Percentiles rank a stretch among this genome's conserved stretches.
Evolutionary conservation across 2,329 filamentous ascomycete species (phyloP).

Genomic region (Fusarium mundagurra): DNA sequence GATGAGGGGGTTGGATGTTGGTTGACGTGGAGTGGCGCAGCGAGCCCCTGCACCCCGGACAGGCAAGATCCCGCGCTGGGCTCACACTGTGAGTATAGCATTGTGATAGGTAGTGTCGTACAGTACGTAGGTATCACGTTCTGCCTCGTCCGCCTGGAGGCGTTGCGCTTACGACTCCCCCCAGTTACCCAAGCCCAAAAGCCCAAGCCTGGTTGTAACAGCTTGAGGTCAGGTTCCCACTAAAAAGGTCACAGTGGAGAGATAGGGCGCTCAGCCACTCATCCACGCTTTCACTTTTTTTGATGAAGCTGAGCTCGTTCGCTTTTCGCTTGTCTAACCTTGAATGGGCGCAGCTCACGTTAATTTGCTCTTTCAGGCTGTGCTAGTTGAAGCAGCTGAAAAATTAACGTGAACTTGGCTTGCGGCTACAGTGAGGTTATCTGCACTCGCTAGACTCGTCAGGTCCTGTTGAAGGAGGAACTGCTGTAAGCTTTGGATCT

Average conservation of each 20-base stretch:
- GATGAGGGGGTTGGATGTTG: conserved; percentile 22
- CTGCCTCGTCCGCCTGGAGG: conserved; percentile 32
- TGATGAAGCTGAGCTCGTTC: background rate
- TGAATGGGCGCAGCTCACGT: conserved; percentile 32
- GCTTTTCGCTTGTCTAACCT: conserved; percentile 19
- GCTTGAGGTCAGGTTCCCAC: conserved; percentile 32
- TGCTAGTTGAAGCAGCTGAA: conserved; percentile 24
- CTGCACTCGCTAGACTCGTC: background rate
- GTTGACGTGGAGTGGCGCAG: conserved; percentile 38
- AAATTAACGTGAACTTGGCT: background rate
- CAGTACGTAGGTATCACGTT: conserved; percentile 4
- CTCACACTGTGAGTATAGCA: background rate
- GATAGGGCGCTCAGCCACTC: conserved; percentile 22
- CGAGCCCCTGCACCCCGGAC: conserved; percentile 7
- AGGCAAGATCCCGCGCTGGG: conserved; percentile 7
- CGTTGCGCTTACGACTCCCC: conserved; percentile 36
- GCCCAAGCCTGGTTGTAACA: conserved; percentile 28
- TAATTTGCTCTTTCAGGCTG: conserved; percentile 15
- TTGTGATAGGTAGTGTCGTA: background rate
- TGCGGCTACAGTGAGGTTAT: background rate
- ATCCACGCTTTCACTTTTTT: background rate
- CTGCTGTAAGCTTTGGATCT: conserved; percentile 12
- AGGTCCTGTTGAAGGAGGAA: background rate
- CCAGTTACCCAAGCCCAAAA: background rate
- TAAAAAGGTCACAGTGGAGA: conserved; percentile 24